Base-by-base conservation (phyloP, 2,329 filamentous ascomycete species). In the Venturia nashicola region DNA sequence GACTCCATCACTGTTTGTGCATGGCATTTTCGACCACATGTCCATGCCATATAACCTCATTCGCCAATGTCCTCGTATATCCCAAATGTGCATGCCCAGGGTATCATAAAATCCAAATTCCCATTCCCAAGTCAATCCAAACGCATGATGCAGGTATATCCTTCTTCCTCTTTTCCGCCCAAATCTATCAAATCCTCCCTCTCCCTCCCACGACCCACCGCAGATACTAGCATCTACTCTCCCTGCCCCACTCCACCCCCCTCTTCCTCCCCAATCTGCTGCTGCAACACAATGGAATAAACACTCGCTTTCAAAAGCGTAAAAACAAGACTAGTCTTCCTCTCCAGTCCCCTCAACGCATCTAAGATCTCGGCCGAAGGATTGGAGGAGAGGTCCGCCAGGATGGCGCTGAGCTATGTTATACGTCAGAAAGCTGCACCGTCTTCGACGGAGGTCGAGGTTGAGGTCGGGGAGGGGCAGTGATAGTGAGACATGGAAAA, bases 221-320 rank as follows among this genome's bases (percentile, higher is more conserved):
- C 27, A 27, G 4, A 27, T 27, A 27, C 27, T 27, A 27, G 27
- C 4, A 23, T 42, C 42, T 46, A 20, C 18, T n/a, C 39, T 1
- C 36, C 32, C 3, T 32, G 11, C n/a, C 62, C 40, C 9, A 12
- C 11, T 7, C n/a, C 62, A 11, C 14, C 72, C 66, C 78, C 76
- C 68, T 81, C 80, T 60, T 84, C 88, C 76, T 87, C 89, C 67
- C 88, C 86, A 71, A 96, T 91, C 82, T 97, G 90, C 82, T 97
- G 93, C 82, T 99, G 93, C 79, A 99, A 76, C 66, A 99, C 92
- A 78, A 99, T 99, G 73, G 90, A 96, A 78, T 99, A 99, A 67
- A 99, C 94, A 75, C 93, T 97, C 20, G 94, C 93, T 80, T 99
- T 99, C 73, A 99, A 82, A 73, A 97, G 77, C 67, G 94, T 99